Base-by-base conservation (phyloP, 2,329 filamentous ascomycete species). In the Hypoxylon rubiginosum region DNA sequence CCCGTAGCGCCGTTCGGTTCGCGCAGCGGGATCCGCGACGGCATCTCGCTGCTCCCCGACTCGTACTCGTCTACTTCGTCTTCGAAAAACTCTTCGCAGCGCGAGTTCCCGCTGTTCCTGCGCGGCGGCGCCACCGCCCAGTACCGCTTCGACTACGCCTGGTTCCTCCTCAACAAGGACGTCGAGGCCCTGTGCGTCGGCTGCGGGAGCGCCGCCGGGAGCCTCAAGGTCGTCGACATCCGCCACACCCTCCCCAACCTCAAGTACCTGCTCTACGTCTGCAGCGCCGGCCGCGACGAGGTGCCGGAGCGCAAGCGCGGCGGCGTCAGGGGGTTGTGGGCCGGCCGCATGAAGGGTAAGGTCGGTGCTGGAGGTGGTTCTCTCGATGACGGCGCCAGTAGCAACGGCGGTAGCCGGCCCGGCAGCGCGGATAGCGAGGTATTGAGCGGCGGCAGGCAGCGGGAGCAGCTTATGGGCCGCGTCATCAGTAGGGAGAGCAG, bases 121-220 rank as follows among this genome's bases (percentile, higher is more conserved):
- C 80, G 85, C 1, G 86, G 87, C 15, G 86, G 86, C 79, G 92
- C 81, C n/a, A 86, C 75, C 2, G 88, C 93, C 0, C 89, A 94
- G 49, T 98, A 95, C 81, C 90, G 95, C 2, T 98, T 98, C 78
- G 95, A 98, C 73, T 99, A 98, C 77, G 96, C 86, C 10, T 96
- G 97, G 76, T 99, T 98, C 74, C 82, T 98, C n/a, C 85, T 99
- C 13, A 98, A 98, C 82, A 97, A 98, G 80, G 84, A 98, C 75
- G 94, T 99, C 60, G 94, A 98, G 72, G 80, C 84, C 0, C 81
- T 91, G 3, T 90, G 88, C 64, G 81, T 83, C n/a, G n/a, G n/a
- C n/a, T n/a, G n/a, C n/a, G n/a, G n/a, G n/a, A n/a, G n/a, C 3
- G 83, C 85, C 0, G 90, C 94, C 70, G 91, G n/a, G n/a, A n/a